Evolutionary conservation across 441 rosid genomes (phyloP).

Genomic region (Populus hybrid): DNA sequence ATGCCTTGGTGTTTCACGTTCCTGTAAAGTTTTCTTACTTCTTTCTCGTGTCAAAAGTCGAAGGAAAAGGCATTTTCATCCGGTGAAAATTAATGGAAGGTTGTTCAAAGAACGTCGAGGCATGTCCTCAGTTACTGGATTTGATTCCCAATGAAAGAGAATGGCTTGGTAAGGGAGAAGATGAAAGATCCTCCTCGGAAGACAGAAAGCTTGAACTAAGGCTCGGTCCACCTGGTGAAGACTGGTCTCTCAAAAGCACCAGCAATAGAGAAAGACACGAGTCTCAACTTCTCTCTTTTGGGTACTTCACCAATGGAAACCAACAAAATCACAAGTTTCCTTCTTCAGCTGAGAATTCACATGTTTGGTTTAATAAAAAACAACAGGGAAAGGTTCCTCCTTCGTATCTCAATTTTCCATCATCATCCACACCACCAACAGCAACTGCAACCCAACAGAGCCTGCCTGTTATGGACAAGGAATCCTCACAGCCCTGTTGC

Average conservation of each 20-base stretch:
- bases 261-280: conserved; percentile 32
- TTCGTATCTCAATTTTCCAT: conserved; percentile 35
- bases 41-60: conserved; percentile 4
- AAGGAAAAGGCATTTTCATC: conserved; percentile 10
- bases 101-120: conserved; percentile 41
- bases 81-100: conserved; percentile 37
- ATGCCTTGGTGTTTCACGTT: background rate
- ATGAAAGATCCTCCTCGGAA: conserved; percentile 36
- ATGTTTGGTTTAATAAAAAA: conserved; percentile 32
- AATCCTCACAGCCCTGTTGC: conserved; percentile 49
- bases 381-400: conserved; percentile 22
- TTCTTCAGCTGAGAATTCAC: conserved; percentile 19
- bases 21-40: conserved; percentile 1
- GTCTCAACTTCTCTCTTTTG: conserved; percentile 43
- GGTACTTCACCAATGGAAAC: conserved; percentile 33
- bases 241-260: conserved; percentile 31
- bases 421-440: conserved; percentile 21
- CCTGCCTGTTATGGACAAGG: conserved; percentile 37
- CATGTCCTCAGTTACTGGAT: conserved; percentile 42
- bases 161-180: conserved; percentile 25
- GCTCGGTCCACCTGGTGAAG: conserved; percentile 90
- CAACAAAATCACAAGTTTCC: conserved; percentile 18
- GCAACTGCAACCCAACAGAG: conserved; percentile 23
- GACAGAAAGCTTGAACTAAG: conserved; percentile 80
- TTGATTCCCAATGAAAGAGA: conserved; percentile 47